phyloP scores from a whole-genome alignment of 2,329 filamentous ascomycete genomes.

The Aspergillus ustus region DNA sequence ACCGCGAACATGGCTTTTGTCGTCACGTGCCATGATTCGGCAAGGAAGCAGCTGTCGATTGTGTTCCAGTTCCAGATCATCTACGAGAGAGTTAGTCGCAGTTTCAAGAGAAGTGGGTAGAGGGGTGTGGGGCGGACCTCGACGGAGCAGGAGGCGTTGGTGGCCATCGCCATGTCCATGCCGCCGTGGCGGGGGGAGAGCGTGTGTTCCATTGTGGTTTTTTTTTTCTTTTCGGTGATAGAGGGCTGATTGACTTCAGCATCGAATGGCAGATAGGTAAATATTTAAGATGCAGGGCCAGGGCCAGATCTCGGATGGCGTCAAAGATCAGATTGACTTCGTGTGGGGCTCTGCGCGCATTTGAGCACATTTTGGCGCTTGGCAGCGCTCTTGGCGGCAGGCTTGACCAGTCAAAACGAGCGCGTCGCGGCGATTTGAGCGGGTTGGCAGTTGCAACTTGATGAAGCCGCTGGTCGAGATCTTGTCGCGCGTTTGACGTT shows the following conservation, averaged over 20 bases:
- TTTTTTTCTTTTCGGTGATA: not conserved
- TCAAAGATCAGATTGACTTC: not conserved
- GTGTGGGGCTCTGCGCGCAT: conserved; percentile 6
- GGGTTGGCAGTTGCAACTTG: not conserved
- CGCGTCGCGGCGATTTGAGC: not conserved
- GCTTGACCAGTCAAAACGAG: too few relatives aligned
- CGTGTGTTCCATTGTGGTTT: conserved; percentile 1
- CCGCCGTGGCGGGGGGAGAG: conserved; percentile 19
- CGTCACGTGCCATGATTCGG: conserved; percentile 19
- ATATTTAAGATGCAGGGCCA: not conserved
- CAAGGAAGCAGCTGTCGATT: conserved; percentile 28
- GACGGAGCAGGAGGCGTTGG: conserved; percentile 25
- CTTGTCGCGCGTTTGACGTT: not conserved
- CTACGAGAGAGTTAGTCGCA: conserved; percentile 7
- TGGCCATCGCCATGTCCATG: conserved; percentile 14
- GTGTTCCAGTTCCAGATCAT: conserved; percentile 35
- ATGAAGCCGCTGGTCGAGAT: not conserved
- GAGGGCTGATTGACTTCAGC: not conserved
- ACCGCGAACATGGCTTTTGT: conserved; percentile 22
- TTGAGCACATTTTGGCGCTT: conserved; percentile 21
- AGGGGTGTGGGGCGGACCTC: conserved; percentile 20
- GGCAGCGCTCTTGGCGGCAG: not conserved
- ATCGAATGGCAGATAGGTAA: not conserved
- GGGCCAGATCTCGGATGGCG: not conserved
- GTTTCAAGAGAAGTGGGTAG: not conserved